Percentiles rank a stretch among this genome's conserved stretches.
Evolutionary conservation across 169 alveolate species (phyloP).

Genomic region (Miamiensis avidus): DNA sequence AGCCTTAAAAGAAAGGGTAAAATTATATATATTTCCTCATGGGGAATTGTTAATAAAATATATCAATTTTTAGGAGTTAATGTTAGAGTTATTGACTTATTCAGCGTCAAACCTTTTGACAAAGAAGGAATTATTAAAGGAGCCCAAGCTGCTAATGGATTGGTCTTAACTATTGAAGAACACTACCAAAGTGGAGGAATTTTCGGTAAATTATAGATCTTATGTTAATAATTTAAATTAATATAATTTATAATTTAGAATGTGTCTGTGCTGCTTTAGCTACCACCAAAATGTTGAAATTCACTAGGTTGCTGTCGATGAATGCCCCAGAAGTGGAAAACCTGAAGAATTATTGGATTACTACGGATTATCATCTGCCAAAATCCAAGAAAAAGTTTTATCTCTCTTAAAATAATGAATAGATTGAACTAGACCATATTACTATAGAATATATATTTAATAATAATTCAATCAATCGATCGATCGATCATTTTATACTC

Average conservation of each 20-base stretch:
- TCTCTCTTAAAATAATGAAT: constrained; percentile 17
- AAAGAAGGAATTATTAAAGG: constrained; percentile 22
- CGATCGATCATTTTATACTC: too few species aligned
- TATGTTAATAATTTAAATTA: neutral
- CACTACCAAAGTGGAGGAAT: constrained; percentile 72
- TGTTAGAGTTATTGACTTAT: constrained; percentile 60
- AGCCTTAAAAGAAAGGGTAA: constrained; percentile 37
- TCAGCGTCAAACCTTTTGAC: constrained; percentile 65
- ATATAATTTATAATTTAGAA: constrained; percentile 20
- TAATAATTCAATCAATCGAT: too few species aligned
- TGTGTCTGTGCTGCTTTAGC: constrained; percentile 60
- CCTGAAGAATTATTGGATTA: constrained; percentile 54
- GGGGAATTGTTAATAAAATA: too few species aligned
- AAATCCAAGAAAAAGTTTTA: constrained; percentile 47
- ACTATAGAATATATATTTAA: too few species aligned
- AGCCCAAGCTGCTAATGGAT: constrained; percentile 32
- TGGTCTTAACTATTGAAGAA: constrained; percentile 64
- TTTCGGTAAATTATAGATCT: constrained; percentile 27
- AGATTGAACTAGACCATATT: too few species aligned
- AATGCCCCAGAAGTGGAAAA: constrained; percentile 67
- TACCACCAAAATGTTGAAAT: constrained; percentile 32
- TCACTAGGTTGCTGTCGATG: constrained; percentile 44
- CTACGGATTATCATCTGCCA: constrained; percentile 50
- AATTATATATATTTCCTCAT: too few species aligned
- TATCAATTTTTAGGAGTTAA: too few species aligned